Conservation (phyloP, 169 alveolate species). For the Theileria annulata region DNA sequence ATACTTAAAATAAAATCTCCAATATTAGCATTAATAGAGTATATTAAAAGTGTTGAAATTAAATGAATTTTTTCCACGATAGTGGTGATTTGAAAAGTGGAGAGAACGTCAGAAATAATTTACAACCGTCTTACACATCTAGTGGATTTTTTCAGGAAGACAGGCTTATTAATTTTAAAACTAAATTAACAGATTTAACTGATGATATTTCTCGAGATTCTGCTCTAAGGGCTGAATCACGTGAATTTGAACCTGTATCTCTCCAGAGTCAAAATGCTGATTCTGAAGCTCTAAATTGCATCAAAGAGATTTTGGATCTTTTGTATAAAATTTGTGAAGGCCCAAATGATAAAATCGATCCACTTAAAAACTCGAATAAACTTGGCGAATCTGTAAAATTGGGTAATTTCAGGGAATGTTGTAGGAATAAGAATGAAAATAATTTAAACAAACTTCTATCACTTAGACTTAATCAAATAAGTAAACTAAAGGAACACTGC, state of each 20-base stretch:
- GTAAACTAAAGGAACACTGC: background rate
- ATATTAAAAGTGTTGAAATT: background rate
- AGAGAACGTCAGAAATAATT: too few species aligned
- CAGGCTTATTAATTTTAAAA: too few species aligned
- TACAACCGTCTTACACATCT: background rate
- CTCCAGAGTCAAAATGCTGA: background rate
- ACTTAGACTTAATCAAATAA: background rate
- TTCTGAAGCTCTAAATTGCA: background rate
- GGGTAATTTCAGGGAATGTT: background rate
- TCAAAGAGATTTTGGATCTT: background rate
- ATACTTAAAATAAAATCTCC: background rate
- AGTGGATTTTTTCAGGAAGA: background rate
- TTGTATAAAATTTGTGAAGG: background rate
- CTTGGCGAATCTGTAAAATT: background rate
- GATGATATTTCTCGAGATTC: background rate
- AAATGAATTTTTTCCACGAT: background rate
- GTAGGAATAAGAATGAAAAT: background rate
- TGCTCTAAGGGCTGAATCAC: background rate
- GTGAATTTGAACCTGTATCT: background rate
- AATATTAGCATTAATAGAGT: too few species aligned
- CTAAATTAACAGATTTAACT: background rate
- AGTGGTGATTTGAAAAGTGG: background rate
- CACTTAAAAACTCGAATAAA: background rate
- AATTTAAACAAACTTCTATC: background rate
- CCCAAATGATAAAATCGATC: background rate